phyloP scores from a whole-genome alignment of 2,329 filamentous ascomycete genomes.

The Calonectria leucothoes region DNA sequence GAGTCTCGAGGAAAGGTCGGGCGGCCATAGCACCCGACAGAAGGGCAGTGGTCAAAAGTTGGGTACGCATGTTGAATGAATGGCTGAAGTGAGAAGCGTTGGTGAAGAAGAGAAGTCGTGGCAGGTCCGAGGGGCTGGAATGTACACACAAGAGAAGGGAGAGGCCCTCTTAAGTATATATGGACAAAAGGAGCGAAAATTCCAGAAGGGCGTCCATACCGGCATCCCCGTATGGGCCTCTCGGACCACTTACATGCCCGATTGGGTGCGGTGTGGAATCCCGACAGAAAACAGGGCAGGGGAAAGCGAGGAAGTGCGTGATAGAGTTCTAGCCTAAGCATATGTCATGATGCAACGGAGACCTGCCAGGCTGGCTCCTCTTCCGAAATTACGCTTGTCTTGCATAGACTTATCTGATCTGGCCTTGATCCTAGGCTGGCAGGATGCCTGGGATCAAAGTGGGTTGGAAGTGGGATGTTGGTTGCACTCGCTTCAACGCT shows the following conservation, averaged over 20 bases:
- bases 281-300: background rate
- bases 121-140: background rate
- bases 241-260: slow-evolving; percentile 17
- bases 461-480: background rate
- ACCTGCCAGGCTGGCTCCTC: slow-evolving; percentile 32
- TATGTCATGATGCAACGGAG: slow-evolving; percentile 26
- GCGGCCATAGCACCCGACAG: slow-evolving; percentile 53
- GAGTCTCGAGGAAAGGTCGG: slow-evolving; percentile 57
- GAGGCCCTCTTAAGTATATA: slow-evolving; percentile 11
- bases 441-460: background rate
- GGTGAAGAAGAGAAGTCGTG: background rate
- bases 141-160: background rate
- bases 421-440: slow-evolving; percentile 16
- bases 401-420: slow-evolving; percentile 38
- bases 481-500: background rate
- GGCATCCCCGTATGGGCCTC: background rate
- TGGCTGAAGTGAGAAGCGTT: slow-evolving; percentile 6
- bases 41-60: slow-evolving; percentile 41
- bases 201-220: background rate
- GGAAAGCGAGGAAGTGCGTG: background rate
- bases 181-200: background rate
- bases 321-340: slow-evolving; percentile 10
- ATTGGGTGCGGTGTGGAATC: background rate
- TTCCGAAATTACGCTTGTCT: slow-evolving; percentile 35
- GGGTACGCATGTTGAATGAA: slow-evolving; percentile 37